Evolutionary conservation across 2,329 filamentous ascomycete genomes (phyloP).

Genomic region (Ampelomyces quisqualis): DNA sequence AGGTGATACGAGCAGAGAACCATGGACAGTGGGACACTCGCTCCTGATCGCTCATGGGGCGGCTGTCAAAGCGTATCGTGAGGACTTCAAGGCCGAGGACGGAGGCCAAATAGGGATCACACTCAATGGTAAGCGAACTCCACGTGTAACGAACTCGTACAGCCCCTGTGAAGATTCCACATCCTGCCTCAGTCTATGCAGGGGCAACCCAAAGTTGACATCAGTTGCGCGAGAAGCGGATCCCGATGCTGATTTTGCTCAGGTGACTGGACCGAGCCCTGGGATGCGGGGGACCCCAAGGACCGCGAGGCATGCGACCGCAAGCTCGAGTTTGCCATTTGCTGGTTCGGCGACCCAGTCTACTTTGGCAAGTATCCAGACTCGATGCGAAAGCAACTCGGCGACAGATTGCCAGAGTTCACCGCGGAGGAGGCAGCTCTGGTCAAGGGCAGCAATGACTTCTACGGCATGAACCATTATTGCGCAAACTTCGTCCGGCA

Average conservation of each 20-base stretch:
- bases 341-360: slow-evolving; percentile 85
- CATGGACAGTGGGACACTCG: slow-evolving; percentile 81
- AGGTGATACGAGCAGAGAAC: slow-evolving; percentile 74
- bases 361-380: slow-evolving; percentile 83
- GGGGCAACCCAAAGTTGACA: slow-evolving; percentile 7
- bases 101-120: slow-evolving; percentile 84
- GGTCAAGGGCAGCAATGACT: slow-evolving; percentile 86
- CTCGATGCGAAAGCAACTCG: slow-evolving; percentile 79
- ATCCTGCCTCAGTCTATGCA: slow-evolving; percentile 17
- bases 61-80: slow-evolving; percentile 78
- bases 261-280: slow-evolving; percentile 79
- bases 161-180: slow-evolving; percentile 11
- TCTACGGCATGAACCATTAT: slow-evolving; percentile 95
- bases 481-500: slow-evolving; percentile 84
- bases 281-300: slow-evolving; percentile 72
- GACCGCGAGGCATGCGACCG: slow-evolving; percentile 76
- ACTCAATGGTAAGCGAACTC: slow-evolving; percentile 64
- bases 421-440: slow-evolving; percentile 70
- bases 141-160: slow-evolving; percentile 17
- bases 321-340: slow-evolving; percentile 84
- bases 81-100: slow-evolving; percentile 72
- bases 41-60: slow-evolving; percentile 76
- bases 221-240: slow-evolving; percentile 4
- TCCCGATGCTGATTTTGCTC: slow-evolving; percentile 17
- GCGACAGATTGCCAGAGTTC: slow-evolving; percentile 72